These are phyloP conservation scores for Blumeria graminis DNA, from an alignment of 2,329 filamentous ascomycete species.

Conservation along the genomic window DNA sequence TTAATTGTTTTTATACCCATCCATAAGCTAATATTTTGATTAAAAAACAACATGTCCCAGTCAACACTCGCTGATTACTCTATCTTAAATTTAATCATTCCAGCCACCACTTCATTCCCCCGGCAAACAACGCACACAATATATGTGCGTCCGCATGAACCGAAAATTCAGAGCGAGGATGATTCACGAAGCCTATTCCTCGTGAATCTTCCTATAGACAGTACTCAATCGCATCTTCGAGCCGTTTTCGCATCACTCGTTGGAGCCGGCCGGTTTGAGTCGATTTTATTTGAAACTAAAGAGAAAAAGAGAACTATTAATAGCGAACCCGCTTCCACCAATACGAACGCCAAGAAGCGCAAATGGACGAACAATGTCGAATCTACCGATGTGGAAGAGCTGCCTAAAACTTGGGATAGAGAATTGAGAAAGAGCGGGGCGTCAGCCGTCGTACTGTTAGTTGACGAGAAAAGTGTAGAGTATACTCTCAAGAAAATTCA, in stretches of 20 bases:
- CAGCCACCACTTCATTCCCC: conserved; percentile 31
- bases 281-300: conserved; percentile 43
- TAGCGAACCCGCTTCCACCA: conserved; percentile 11
- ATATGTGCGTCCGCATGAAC: conserved; percentile 64
- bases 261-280: conserved; percentile 55
- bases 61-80: conserved; percentile 10
- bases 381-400: conserved; percentile 20
- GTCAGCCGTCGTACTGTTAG: conserved; percentile 60
- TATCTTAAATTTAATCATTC: conserved; percentile 13
- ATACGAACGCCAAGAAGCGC: conserved; percentile 21
- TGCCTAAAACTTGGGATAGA: conserved; percentile 54
- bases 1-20: too few species aligned
- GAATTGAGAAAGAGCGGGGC: conserved; percentile 48
- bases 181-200: conserved; percentile 66
- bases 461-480: conserved; percentile 58
- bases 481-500: conserved; percentile 51
- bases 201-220: conserved; percentile 72
- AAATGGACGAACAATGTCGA: conserved; percentile 29
- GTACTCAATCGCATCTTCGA: conserved; percentile 53
- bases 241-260: conserved; percentile 51
- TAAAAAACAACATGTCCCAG: background rate
- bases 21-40: too few species aligned
- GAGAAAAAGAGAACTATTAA: conserved; percentile 6
- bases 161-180: conserved; percentile 48
- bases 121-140: conserved; percentile 48